Conservation (phyloP, 495 filamentous ascomycete species). For the Lasiosphaeriaceae sp. region DNA sequence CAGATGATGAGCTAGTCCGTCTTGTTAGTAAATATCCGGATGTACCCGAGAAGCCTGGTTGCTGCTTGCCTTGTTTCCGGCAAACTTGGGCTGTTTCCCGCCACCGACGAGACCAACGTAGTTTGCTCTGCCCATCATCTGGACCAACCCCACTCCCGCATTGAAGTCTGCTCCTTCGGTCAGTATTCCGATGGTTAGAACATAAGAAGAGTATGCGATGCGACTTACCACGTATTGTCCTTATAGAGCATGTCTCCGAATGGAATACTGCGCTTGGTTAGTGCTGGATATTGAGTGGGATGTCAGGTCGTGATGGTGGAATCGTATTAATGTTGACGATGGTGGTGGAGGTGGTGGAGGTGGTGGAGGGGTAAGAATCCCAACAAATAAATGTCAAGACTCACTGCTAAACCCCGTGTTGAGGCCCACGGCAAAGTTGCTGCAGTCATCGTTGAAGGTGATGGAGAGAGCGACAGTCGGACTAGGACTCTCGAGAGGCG, state of each 20-base stretch:
- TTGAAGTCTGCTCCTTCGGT: slow-evolving; percentile 61
- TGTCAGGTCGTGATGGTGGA: too few species aligned
- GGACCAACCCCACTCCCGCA: slow-evolving; percentile 75
- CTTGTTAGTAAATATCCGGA: slow-evolving; percentile 9
- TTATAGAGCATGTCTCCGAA: slow-evolving; percentile 69
- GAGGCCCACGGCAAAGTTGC: slow-evolving; percentile 83
- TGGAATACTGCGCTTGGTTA: slow-evolving; percentile 60
- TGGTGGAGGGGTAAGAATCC: too few species aligned
- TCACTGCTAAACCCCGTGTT: slow-evolving; percentile 84
- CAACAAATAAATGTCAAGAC: slow-evolving; percentile 19
- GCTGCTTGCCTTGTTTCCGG: slow-evolving; percentile 70
- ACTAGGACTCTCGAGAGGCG: slow-evolving; percentile 71
- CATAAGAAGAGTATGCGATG: slow-evolving; percentile 1
- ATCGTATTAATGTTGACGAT: too few species aligned
- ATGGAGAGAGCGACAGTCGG: slow-evolving; percentile 76
- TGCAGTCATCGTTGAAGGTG: slow-evolving; percentile 82
- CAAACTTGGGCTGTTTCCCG: slow-evolving; percentile 79
- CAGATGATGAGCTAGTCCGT: slow-evolving; percentile 70
- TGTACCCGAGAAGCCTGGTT: not conserved
- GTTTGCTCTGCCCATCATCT: slow-evolving; percentile 86
- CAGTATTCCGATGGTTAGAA: not conserved
- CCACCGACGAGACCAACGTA: slow-evolving; percentile 89
- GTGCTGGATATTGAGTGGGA: not conserved
- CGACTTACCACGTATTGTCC: slow-evolving; percentile 47
- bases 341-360: too few species aligned